Evolutionary conservation across 139 green algal genomes (phyloP).

Genomic region (Microglena sp.): DNA sequence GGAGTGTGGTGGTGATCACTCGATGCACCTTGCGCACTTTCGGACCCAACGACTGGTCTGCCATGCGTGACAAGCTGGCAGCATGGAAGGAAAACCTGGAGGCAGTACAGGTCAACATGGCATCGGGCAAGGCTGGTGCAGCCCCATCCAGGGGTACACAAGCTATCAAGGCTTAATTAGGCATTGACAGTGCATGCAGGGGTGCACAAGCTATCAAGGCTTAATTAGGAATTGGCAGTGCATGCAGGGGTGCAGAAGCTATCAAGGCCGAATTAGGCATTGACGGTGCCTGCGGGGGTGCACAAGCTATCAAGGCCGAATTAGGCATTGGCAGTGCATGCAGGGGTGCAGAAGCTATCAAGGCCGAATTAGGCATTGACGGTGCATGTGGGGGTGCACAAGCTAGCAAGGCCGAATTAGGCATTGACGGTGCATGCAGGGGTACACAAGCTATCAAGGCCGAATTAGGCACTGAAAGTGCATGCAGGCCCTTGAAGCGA

Average conservation of each 20-base stretch:
- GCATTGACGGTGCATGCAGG: no score
- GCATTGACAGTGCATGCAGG: neutral
- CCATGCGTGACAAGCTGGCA: conserved; percentile 21
- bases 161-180: conserved; percentile 6
- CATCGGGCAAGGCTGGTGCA: conserved; percentile 4
- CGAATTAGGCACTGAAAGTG: no score
- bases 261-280: conserved; percentile 1
- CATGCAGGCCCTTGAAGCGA: no score
- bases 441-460: no score
- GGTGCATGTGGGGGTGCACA: no score
- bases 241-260: neutral
- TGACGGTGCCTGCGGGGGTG: neutral
- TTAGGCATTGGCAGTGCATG: no score
- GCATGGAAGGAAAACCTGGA: conserved; percentile 7
- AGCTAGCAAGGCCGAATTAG: no score
- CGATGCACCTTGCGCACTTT: conserved; percentile 38
- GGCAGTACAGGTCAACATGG: conserved; percentile 2
- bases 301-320: conserved; percentile 9
- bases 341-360: no score
- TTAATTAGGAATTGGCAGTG: neutral
- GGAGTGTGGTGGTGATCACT: conserved; percentile 16
- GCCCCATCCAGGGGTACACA: conserved; percentile 1
- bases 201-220: conserved; percentile 8
- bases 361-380: no score
- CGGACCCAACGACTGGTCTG: conserved; percentile 24